These are phyloP conservation scores for Symbiotaphrina buchneri DNA, from an alignment of 495 filamentous ascomycete genomes.

Conservation along the genomic window DNA sequence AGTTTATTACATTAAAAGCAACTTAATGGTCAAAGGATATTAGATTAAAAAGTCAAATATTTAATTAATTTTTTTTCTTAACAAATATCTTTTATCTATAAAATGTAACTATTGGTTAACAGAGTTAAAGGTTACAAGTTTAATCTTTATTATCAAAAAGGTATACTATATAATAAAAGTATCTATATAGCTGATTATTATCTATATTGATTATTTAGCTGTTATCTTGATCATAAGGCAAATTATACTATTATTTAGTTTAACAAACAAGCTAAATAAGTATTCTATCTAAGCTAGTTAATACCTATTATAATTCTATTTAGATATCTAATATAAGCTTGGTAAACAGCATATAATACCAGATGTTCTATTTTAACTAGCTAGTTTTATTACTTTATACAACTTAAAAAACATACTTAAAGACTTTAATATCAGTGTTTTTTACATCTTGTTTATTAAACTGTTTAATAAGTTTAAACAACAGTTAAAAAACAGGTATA, in stretches of 20 bases:
- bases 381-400: no score
- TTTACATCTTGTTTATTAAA: no score
- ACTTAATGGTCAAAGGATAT: background rate
- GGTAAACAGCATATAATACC: constrained; percentile 1
- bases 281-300: background rate
- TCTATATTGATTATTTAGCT: background rate
- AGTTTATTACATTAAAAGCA: constrained; percentile 2
- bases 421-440: no score
- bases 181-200: background rate
- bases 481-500: no score
- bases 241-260: background rate
- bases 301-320: constrained; percentile 2
- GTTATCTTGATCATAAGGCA: background rate
- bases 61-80: constrained; percentile 2
- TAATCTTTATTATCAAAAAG: constrained; percentile 3
- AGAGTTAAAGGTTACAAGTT: constrained; percentile 3
- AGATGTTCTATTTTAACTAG: constrained; percentile 1
- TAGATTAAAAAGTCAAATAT: constrained; percentile 1
- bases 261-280: constrained; percentile 2
- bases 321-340: constrained; percentile 1
- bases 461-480: no score
- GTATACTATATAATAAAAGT: background rate
- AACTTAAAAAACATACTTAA: no score
- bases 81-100: background rate
- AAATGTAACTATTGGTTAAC: constrained; percentile 5